A percentile compares a stretch with the other conserved stretches of the same genome.
Conservation (phyloP, 192 early-diverging fungal genomes). For the Lunasporangiospora selenospora region DNA sequence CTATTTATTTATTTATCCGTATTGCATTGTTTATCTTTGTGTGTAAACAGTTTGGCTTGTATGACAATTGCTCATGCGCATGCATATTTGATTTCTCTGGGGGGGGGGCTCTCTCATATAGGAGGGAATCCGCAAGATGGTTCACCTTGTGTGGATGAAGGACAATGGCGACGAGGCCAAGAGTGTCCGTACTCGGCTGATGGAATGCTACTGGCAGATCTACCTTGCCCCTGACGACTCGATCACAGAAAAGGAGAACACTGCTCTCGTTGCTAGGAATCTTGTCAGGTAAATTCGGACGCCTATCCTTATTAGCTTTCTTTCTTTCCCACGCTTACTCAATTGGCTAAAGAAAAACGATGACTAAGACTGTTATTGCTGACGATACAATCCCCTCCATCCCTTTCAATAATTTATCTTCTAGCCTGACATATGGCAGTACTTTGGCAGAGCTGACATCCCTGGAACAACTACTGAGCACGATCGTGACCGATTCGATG, state of each 20-base stretch:
- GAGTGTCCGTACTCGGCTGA: conserved; percentile 73
- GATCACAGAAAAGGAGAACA: conserved; percentile 60
- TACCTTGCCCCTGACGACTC: conserved; percentile 73
- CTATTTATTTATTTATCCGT: neutral
- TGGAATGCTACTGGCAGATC: conserved; percentile 80
- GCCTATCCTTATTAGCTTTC: too few relatives aligned
- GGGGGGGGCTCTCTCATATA: conserved; percentile 29
- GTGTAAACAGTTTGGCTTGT: neutral
- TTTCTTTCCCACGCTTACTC: neutral
- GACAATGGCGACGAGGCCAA: conserved; percentile 75
- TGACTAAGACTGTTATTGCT: neutral
- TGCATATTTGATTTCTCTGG: too few relatives aligned
- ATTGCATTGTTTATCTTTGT: neutral
- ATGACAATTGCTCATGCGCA: too few relatives aligned
- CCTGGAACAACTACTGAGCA: conserved; percentile 88
- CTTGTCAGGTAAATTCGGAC: conserved; percentile 62
- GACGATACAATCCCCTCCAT: neutral
- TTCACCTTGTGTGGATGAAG: conserved; percentile 92
- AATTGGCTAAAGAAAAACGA: neutral
- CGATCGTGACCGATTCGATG: conserved; percentile 70
- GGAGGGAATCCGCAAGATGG: conserved; percentile 92
- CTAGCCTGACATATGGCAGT: conserved; percentile 81
- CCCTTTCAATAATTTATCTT: neutral
- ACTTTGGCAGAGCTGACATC: conserved; percentile 95
- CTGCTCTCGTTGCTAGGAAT: conserved; percentile 72